Base-by-base conservation (phyloP, 352 stramenopile species). In the Pythium dissotocum region DNA sequence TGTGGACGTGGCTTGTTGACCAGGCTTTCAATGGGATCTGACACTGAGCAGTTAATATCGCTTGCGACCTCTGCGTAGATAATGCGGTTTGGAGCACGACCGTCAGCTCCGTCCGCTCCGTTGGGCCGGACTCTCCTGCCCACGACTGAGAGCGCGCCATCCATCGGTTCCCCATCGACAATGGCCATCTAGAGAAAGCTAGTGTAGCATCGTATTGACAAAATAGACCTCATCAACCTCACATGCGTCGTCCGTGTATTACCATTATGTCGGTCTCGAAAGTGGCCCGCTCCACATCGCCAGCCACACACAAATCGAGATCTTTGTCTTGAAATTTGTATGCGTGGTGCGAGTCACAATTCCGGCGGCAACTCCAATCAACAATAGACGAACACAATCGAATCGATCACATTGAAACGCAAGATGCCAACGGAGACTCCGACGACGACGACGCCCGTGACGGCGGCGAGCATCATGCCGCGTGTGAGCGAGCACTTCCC, bases 11-110 rank as follows among this genome's bases (percentile, higher is more conserved):
- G 42, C 10, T 12, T 49, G 5, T 49, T 10, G 16, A 10, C 42
- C 5, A 24, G 42, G 42, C 3, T 51, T 38, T 75, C 16, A 30
- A 72, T 70, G 72, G 67, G 54, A 65, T 75, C 83, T 91, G 83
- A 91, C 83, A 89, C 83, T 83, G 81, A 91, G 77, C 75, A 91
- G 83, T 87, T 91, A 91, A 91, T 89, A 77, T 82, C 52, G 61
- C 57, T 67, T 85, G 73, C 67, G 70, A 21, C 70, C 53, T 75
- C 65, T 71, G 69, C 77, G 70, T 81, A 91, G 81, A 91, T 90
- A 90, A 90, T 72, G 70, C 58, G 64, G 36, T 57, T 28, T 28
- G 58, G 52, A 58, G 56, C 48, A 54, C 7, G 35, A 61, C 57
- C 57, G 57, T 61, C 36, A 59, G 57, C 64, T 65, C 58, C 40